Percentiles rank a stretch among this genome's conserved stretches.
Conservation (phyloP, 768 basidiomycete genomes). For the Phylloporus arenicola region DNA sequence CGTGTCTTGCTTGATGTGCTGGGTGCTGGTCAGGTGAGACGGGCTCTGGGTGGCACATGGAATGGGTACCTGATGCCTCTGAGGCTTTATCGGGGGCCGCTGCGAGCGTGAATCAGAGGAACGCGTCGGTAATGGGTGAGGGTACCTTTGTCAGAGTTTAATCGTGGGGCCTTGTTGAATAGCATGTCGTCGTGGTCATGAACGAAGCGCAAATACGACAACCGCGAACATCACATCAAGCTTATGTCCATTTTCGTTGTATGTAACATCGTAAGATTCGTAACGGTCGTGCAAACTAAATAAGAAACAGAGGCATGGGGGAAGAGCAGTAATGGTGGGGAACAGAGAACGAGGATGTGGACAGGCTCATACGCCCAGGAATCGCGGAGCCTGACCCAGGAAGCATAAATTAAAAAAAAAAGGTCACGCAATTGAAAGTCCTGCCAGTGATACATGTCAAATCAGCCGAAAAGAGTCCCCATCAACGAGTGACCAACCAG, state of each 20-base stretch:
- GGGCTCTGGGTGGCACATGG: background rate
- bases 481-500: conserved; percentile 16
- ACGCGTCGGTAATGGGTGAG: background rate
- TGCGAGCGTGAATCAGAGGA: background rate
- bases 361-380: conserved; percentile 1
- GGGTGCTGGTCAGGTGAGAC: conserved; percentile 28
- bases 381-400: conserved; percentile 1
- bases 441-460: conserved; percentile 11
- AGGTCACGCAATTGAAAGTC: conserved; percentile 19
- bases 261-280: conserved; percentile 28
- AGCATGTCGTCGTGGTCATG: conserved; percentile 18
- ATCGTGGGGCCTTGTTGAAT: conserved; percentile 46
- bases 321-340: conserved; percentile 4
- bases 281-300: conserved; percentile 19
- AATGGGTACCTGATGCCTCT: conserved; percentile 37
- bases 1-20: conserved; percentile 17
- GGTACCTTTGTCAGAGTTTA: conserved; percentile 9
- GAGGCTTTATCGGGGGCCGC: conserved; percentile 31
- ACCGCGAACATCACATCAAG: conserved; percentile 15
- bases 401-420: conserved; percentile 18
- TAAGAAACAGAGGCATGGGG: conserved; percentile 11
- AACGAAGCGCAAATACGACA: conserved; percentile 19
- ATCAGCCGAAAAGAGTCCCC: conserved; percentile 15
- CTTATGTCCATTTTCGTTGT: conserved; percentile 22
- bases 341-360: background rate